Percentiles rank a stretch among this genome's conserved stretches.
Conservation (phyloP, 768 basidiomycete genomes). For the Mycena indigotica region DNA sequence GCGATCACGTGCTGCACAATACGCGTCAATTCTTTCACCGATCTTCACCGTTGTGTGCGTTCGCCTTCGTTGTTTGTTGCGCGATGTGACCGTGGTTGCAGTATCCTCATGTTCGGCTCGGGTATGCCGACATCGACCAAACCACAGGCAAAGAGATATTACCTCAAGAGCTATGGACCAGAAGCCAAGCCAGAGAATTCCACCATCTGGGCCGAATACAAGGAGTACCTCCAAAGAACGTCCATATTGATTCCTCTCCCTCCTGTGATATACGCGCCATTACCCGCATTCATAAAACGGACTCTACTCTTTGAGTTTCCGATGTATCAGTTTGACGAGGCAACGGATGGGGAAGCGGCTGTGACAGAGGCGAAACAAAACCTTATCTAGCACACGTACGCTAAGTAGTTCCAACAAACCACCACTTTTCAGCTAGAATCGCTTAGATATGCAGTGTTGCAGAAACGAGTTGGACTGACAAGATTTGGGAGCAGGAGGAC, state of each 20-base stretch:
- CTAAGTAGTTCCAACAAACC: not conserved
- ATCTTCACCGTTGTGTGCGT: slow-evolving; percentile 65
- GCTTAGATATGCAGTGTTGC: not conserved
- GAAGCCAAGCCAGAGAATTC: slow-evolving; percentile 30
- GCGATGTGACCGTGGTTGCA: slow-evolving; percentile 20
- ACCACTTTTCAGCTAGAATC: not conserved
- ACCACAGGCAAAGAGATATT: slow-evolving; percentile 62
- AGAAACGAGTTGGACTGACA: not conserved
- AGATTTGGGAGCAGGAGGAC: not conserved
- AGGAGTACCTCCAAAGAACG: slow-evolving; percentile 55
- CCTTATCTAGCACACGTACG: not conserved
- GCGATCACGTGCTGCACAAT: slow-evolving; percentile 55
- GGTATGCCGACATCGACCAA: slow-evolving; percentile 74
- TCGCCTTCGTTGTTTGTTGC: not conserved
- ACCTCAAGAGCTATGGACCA: slow-evolving; percentile 50
- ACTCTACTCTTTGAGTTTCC: slow-evolving; percentile 64
- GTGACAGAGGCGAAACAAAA: slow-evolving; percentile 36
- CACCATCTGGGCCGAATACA: slow-evolving; percentile 55
- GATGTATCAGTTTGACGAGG: slow-evolving; percentile 60
- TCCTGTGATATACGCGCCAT: slow-evolving; percentile 49
- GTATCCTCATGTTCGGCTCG: slow-evolving; percentile 65
- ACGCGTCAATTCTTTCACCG: slow-evolving; percentile 61
- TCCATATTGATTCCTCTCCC: slow-evolving; percentile 66
- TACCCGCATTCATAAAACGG: slow-evolving; percentile 56
- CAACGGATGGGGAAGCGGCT: slow-evolving; percentile 47